Conservation (phyloP, 176 grass and related monocot genomes). For the Puya raimondii region DNA sequence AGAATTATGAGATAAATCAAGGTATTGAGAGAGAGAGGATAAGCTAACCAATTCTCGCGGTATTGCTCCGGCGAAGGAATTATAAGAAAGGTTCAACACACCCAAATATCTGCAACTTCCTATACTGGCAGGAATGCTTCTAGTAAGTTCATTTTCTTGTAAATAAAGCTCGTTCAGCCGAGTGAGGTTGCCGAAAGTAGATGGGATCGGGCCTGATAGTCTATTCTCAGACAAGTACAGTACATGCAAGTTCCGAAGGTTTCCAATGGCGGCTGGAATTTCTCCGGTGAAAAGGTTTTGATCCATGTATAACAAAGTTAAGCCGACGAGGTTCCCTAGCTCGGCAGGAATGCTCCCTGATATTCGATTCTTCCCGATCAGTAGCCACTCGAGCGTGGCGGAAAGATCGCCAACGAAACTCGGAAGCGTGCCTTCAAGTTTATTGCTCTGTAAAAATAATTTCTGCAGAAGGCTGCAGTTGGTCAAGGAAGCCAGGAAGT, state of each 20-base stretch:
- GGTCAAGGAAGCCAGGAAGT: conserved; percentile 24
- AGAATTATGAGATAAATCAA: conserved; percentile 51
- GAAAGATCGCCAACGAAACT: conserved; percentile 27
- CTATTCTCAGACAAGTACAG: conserved; percentile 16
- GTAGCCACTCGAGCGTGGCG: conserved; percentile 5
- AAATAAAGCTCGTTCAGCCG: not conserved
- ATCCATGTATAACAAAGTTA: conserved; percentile 25
- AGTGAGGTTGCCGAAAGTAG: conserved; percentile 12
- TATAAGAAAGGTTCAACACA: conserved; percentile 36
- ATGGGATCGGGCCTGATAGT: conserved; percentile 5
- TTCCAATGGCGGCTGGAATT: conserved; percentile 14
- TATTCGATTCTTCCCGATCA: conserved; percentile 30
- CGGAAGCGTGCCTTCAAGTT: conserved; percentile 34
- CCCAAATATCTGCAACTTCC: conserved; percentile 22
- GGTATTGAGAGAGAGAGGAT: conserved; percentile 12
- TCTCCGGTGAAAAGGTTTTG: conserved; percentile 9
- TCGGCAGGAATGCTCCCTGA: conserved; percentile 25
- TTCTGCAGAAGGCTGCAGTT: conserved; percentile 23
- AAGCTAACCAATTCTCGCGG: conserved; percentile 25
- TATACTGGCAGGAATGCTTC: conserved; percentile 27
- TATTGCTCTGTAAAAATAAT: conserved; percentile 24
- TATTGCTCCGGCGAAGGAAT: conserved; percentile 33
- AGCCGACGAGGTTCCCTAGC: conserved; percentile 28
- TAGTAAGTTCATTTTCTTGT: not conserved
- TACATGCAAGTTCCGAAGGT: conserved; percentile 8